Percentiles rank a stretch among this genome's conserved stretches.
phyloP scores from a whole-genome alignment of 441 rosid species.

The Gossypium trilobum region DNA sequence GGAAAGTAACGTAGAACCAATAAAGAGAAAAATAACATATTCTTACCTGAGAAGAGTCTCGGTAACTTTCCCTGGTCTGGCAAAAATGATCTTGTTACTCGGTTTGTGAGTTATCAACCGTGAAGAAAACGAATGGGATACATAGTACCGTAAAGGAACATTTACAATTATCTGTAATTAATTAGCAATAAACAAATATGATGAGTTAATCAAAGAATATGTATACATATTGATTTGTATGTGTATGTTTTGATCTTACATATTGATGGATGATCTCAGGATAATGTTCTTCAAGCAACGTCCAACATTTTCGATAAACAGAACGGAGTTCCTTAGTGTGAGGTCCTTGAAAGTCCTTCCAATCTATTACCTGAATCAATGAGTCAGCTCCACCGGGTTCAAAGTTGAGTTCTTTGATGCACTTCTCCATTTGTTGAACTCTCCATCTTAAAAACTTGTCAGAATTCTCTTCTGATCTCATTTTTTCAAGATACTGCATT shows the following conservation, averaged over 20 bases:
- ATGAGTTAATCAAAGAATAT: background rate
- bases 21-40: background rate
- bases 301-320: constrained; percentile 21
- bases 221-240: background rate
- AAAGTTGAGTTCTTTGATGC: constrained; percentile 30
- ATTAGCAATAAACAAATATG: background rate
- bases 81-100: constrained; percentile 26
- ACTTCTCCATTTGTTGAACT: constrained; percentile 36
- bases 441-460: constrained; percentile 31
- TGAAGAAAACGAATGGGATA: constrained; percentile 26
- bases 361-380: constrained; percentile 42
- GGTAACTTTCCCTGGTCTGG: constrained; percentile 36
- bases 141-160: constrained; percentile 43
- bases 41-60: constrained; percentile 46
- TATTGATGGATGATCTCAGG: constrained; percentile 40
- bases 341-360: constrained; percentile 32
- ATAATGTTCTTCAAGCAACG: constrained; percentile 33
- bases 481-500: constrained; percentile 12
- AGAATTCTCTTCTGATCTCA: constrained; percentile 25
- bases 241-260: constrained; percentile 21
- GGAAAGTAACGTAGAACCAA: background rate
- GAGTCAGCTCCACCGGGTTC: constrained; percentile 38
- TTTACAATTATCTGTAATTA: constrained; percentile 44
- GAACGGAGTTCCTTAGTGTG: constrained; percentile 29
- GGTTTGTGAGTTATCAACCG: constrained; percentile 23